Conservation (phyloP, 2,329 filamentous ascomycete genomes). For the Hypoxylon sp. region DNA sequence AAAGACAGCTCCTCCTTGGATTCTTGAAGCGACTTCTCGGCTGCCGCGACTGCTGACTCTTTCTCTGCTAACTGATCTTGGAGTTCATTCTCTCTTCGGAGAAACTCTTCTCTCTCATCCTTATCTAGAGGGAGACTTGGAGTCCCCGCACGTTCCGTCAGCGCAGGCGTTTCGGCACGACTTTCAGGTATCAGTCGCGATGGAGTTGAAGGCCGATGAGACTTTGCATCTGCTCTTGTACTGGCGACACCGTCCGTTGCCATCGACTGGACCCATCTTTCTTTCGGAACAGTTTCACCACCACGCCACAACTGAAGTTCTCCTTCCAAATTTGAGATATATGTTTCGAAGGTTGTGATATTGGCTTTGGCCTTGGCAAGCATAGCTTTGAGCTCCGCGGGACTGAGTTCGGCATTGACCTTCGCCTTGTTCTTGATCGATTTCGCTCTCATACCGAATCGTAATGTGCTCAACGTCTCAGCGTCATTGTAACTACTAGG, state of each 20-base stretch:
- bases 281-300: conserved; percentile 89
- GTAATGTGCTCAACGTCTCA: conserved; percentile 91
- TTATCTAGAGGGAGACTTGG: conserved; percentile 92
- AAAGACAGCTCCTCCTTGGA: conserved; percentile 88
- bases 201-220: conserved; percentile 68
- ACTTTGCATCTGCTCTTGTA: conserved; percentile 61
- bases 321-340: conserved; percentile 85
- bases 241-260: conserved; percentile 66
- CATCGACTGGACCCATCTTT: conserved; percentile 83
- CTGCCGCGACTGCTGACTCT: conserved; percentile 83
- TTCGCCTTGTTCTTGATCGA: conserved; percentile 99
- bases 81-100: conserved; percentile 94
- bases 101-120: conserved; percentile 96
- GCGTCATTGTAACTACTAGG: conserved; percentile 98
- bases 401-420: conserved; percentile 98
- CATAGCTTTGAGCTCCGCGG: conserved; percentile 91
- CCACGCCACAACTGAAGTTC: conserved; percentile 90
- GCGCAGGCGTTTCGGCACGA: conserved; percentile 72
- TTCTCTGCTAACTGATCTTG: conserved; percentile 97
- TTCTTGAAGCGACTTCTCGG: conserved; percentile 85
- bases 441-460: conserved; percentile 97
- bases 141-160: conserved; percentile 87
- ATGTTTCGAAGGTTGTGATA: conserved; percentile 88
- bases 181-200: conserved; percentile 69
- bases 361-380: conserved; percentile 94